Conservation (phyloP, 2,329 filamentous ascomycete genomes). For the Sarocladium oryzae region DNA sequence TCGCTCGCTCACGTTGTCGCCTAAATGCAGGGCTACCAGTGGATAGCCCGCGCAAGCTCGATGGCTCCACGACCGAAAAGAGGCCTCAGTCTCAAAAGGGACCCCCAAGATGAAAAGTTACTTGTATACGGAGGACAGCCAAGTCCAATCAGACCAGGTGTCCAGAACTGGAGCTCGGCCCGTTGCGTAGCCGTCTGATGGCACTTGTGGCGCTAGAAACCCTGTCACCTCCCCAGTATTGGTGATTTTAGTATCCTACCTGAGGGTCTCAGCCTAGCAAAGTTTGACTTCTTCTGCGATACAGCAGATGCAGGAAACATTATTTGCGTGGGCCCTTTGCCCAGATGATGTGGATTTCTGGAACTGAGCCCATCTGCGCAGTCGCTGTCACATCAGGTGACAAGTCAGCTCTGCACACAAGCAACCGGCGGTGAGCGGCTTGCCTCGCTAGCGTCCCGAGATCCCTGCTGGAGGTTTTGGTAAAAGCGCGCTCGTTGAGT, state of each 20-base stretch:
- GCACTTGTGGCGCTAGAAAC: background rate
- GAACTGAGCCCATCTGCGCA: background rate
- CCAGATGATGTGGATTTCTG: too few relatives aligned
- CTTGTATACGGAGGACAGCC: too few relatives aligned
- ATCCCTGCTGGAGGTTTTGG: background rate
- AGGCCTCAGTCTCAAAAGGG: background rate
- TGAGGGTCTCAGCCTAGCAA: too few relatives aligned
- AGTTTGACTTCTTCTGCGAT: too few relatives aligned
- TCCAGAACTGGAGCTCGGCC: background rate
- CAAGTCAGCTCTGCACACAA: constrained; percentile 4
- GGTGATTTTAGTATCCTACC: background rate
- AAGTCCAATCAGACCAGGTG: background rate
- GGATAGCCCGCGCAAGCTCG: background rate
- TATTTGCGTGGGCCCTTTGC: too few relatives aligned
- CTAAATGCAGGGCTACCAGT: background rate
- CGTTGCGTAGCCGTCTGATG: background rate
- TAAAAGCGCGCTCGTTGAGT: background rate
- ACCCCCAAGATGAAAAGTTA: background rate
- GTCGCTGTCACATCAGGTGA: constrained; percentile 6
- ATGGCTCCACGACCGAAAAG: background rate
- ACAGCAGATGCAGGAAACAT: too few relatives aligned
- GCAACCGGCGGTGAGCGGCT: constrained; percentile 9
- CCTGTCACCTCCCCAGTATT: background rate
- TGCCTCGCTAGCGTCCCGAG: background rate
- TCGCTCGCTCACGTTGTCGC: background rate